Conservation (phyloP, 73 alveolate genomes). For the Stentor coeruleus region DNA sequence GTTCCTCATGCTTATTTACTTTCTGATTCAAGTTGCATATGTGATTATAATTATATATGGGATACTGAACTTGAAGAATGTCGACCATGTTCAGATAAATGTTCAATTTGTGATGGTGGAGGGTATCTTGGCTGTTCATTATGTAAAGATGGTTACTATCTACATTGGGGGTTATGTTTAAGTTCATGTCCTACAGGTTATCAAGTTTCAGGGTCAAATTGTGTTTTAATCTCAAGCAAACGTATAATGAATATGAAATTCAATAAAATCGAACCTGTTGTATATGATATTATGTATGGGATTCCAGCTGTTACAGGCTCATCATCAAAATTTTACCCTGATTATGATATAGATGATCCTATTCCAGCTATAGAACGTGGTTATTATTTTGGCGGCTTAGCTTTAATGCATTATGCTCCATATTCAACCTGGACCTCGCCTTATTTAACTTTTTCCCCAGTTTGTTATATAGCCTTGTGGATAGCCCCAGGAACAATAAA, state of each 20-base stretch:
- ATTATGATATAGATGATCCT: slow-evolving; percentile 15
- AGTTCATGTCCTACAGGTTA: not conserved
- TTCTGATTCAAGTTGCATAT: not conserved
- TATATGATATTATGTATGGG: not conserved
- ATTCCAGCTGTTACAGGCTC: slow-evolving; percentile 23
- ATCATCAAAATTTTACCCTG: not conserved
- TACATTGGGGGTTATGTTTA: not conserved
- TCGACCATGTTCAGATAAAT: not conserved
- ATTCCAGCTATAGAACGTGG: not conserved
- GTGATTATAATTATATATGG: not conserved
- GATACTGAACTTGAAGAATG: not conserved
- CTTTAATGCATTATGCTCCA: slow-evolving; percentile 6
- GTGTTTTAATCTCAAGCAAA: not conserved
- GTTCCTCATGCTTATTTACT: not conserved
- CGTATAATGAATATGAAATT: not conserved
- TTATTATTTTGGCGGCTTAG: not conserved
- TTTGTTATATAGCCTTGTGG: not conserved
- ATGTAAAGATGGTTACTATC: slow-evolving; percentile 1
- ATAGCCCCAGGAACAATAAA: not conserved
- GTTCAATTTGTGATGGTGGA: not conserved
- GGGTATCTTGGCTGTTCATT: not conserved
- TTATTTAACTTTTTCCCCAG: not conserved
- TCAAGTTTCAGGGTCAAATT: not conserved
- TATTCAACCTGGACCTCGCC: not conserved
- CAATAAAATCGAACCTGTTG: not conserved